Base-by-base conservation (phyloP, 495 filamentous ascomycete species). In the Lepraria neglecta region DNA sequence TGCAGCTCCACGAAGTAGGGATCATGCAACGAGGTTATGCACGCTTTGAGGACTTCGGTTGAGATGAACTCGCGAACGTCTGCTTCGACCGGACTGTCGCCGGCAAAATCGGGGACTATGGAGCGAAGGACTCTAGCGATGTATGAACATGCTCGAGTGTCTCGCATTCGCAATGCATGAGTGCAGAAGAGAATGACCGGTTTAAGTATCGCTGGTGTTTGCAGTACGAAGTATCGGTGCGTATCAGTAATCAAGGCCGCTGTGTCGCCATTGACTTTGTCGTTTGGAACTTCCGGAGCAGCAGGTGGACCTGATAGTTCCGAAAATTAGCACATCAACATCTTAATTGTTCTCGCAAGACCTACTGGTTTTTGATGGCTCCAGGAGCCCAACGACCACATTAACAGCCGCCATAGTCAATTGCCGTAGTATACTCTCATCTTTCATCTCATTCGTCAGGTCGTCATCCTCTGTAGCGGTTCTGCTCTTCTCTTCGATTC, bases 1-100 rank as follows among this genome's bases (percentile, higher is more conserved):
- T 99, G 94, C 68, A 92, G 83, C 60, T 99, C 94, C 45, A 96
- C 92, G 66, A 97, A 97, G 69, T 97, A 97, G 1, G 90, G 83
- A 59, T 97, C 94, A 72, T 97, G 87, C 35, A 99, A 80, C 15
- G 89, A 92, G 24, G 90, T 87, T 72, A 95, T 89, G 63, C 85
- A 88, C 0, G 88, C 84, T 75, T 86, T 87, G 27, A 95, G 78
- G 4, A 92, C 89, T 62, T 95, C 89, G 31, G 82, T 86, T 60
- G 80, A 87, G 66, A 97, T 91, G 66, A 94, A 99, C 68, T 97
- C 91, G 63, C 91, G 87, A 60, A 97, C 92, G 38, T 85, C 86
- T 3, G 80, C 69, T 0, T 81, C 81, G 5, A 87, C 82, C 7
- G 77, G 76, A 42, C 70, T 75, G 45, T 80, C 73, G 56, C 71